These are phyloP conservation scores for Claviceps sp. DNA, from an alignment of 2,329 filamentous ascomycete genomes.

Conservation along the genomic window DNA sequence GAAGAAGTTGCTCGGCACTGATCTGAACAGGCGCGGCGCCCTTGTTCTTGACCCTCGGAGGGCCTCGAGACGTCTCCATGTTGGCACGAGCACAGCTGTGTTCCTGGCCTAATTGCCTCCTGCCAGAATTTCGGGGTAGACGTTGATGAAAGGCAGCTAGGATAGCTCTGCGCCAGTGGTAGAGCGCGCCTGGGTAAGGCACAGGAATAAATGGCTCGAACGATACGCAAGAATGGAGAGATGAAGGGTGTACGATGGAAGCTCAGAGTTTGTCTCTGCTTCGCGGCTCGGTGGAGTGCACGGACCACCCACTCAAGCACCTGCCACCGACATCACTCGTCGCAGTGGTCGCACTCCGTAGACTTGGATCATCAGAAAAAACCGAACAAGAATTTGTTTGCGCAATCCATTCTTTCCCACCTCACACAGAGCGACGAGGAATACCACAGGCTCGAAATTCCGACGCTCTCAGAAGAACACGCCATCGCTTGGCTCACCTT, in stretches of 20 bases:
- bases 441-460: neutral
- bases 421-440: neutral
- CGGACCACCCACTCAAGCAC: neutral
- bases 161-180: neutral
- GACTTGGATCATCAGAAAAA: neutral
- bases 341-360: too few species aligned
- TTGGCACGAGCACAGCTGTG: neutral
- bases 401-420: neutral
- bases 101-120: neutral
- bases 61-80: slow-evolving; percentile 86
- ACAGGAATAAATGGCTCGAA: neutral
- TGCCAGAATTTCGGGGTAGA: too few species aligned
- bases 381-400: neutral
- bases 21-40: slow-evolving; percentile 82
- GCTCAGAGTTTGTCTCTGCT: neutral
- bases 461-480: too few species aligned
- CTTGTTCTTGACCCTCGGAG: slow-evolving; percentile 98
- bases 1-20: slow-evolving; percentile 89
- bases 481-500: neutral
- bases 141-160: neutral
- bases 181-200: neutral
- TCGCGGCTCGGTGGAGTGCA: slow-evolving; percentile 3
- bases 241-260: neutral
- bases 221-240: slow-evolving; percentile 4
- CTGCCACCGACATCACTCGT: slow-evolving; percentile 8